phyloP scores from a whole-genome alignment of 176 grass and related monocot genomes.

The Eragrostis curvula region DNA sequence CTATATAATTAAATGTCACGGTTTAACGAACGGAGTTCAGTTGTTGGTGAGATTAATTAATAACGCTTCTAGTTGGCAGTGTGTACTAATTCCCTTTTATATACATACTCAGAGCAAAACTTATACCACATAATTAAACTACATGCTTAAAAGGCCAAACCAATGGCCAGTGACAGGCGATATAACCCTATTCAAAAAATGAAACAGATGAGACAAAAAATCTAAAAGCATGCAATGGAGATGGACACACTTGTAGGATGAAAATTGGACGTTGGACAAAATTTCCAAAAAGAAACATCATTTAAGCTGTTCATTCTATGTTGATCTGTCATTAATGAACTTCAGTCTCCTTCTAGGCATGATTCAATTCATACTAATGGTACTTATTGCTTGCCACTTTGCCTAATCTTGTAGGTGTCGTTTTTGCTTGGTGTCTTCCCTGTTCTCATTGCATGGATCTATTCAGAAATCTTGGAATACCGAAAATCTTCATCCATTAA shows the following conservation, averaged over 20 bases:
- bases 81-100: neutral
- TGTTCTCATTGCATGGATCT: conserved; percentile 72
- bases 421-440: conserved; percentile 70
- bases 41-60: neutral
- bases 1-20: neutral
- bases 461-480: conserved; percentile 68
- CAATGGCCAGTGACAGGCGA: neutral
- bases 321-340: neutral
- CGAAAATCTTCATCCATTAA: conserved; percentile 47
- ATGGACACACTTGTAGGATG: neutral
- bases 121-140: neutral
- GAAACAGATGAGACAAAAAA: neutral
- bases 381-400: neutral
- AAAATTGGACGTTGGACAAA: neutral
- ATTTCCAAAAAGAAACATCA: neutral
- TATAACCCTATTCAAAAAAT: neutral
- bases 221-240: neutral
- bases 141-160: neutral
- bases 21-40: neutral
- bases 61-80: neutral
- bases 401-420: conserved; percentile 54
- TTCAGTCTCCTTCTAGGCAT: neutral
- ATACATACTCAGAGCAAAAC: neutral
- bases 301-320: neutral
- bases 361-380: neutral